Conservation (phyloP, 495 filamentous ascomycete species). For the Penicillium coffeae region DNA sequence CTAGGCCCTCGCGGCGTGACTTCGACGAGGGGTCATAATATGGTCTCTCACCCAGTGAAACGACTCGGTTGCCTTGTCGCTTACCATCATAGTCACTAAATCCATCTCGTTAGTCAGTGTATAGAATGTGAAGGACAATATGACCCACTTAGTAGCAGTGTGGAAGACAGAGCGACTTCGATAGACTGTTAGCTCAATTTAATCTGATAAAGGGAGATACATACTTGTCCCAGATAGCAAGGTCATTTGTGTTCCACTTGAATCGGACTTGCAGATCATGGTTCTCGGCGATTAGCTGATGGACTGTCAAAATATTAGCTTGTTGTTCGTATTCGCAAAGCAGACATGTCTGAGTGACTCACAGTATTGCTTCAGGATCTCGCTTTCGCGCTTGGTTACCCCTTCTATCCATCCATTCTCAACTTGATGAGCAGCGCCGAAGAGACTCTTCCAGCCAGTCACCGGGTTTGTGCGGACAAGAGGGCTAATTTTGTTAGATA, state of each 20-base stretch:
- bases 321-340: not conserved
- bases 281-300: constrained; percentile 63
- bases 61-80: constrained; percentile 53
- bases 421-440: constrained; percentile 42
- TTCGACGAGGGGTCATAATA: constrained; percentile 55
- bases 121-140: not conserved
- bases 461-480: constrained; percentile 81
- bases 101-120: not conserved
- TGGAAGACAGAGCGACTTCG: constrained; percentile 63
- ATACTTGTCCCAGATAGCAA: constrained; percentile 74
- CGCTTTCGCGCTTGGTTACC: no score
- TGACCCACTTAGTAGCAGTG: constrained; percentile 56
- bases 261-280: constrained; percentile 74
- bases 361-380: not conserved
- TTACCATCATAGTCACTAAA: not conserved
- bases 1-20: constrained; percentile 18
- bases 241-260: constrained; percentile 60
- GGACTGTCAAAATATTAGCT: constrained; percentile 22
- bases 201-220: not conserved
- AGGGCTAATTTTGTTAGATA: no score
- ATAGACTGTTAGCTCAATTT: no score
- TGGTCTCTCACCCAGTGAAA: constrained; percentile 65
- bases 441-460: constrained; percentile 79
- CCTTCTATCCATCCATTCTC: constrained; percentile 47
- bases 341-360: not conserved